Evolutionary conservation across 139 green algal genomes (phyloP).

Genomic region (Volvox reticuliferus): DNA sequence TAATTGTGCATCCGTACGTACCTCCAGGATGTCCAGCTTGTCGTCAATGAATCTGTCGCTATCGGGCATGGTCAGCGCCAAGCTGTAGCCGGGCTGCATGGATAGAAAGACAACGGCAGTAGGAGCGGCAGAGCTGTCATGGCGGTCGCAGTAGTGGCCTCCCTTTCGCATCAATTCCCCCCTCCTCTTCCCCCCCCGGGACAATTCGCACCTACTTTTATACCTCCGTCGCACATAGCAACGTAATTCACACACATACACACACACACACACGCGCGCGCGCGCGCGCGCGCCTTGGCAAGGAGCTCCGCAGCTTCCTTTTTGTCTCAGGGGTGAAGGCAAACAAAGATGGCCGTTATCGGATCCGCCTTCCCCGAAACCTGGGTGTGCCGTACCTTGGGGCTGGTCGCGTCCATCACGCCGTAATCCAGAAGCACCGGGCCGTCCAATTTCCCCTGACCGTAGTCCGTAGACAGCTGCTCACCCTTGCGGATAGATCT

Average conservation of each 20-base stretch:
- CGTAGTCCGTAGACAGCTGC: conserved; percentile 77
- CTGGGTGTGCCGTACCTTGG: conserved; percentile 45
- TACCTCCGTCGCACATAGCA: no score
- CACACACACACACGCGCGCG: no score
- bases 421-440: conserved; percentile 87
- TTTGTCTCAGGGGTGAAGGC: no score
- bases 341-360: no score
- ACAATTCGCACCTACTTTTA: no score
- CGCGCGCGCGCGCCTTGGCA: no score
- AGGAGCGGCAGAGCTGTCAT: background rate
- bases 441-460: conserved; percentile 69
- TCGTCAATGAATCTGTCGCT: conserved; percentile 85
- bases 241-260: no score
- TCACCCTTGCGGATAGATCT: conserved; percentile 65
- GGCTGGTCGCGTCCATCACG: conserved; percentile 65
- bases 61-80: conserved; percentile 82
- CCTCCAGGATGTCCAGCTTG: conserved; percentile 93
- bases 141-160: background rate
- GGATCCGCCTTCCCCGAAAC: no score
- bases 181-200: no score
- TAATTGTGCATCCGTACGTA: background rate
- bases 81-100: conserved; percentile 77
- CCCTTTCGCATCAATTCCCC: no score
- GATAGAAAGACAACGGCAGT: conserved; percentile 3
- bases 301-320: no score